These are phyloP conservation scores for Balansia obtecta DNA, from an alignment of 2,329 filamentous ascomycete genomes.

Conservation along the genomic window DNA sequence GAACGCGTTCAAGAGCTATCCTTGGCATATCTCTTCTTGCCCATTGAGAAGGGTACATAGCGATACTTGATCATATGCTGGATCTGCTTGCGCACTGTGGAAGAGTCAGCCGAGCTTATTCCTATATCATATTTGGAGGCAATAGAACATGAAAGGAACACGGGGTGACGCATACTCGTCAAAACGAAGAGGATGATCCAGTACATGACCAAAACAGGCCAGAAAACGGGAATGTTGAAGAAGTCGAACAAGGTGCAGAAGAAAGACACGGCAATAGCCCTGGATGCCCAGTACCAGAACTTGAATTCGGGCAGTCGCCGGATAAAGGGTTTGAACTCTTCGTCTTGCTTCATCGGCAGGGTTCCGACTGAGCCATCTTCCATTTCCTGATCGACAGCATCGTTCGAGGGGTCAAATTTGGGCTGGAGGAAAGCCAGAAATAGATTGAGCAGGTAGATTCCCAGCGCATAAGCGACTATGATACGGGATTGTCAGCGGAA, in stretches of 20 bases:
- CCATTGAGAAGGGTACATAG: conserved; percentile 87
- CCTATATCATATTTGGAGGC: not conserved
- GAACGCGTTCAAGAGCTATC: conserved; percentile 33
- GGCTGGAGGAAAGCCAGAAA: conserved; percentile 97
- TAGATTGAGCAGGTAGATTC: conserved; percentile 96
- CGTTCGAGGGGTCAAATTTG: conserved; percentile 96
- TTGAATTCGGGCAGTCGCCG: conserved; percentile 96
- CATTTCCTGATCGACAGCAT: conserved; percentile 83
- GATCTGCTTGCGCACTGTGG: conserved; percentile 92
- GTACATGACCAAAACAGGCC: conserved; percentile 96
- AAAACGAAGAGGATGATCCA: conserved; percentile 94
- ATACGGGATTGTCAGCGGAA: not conserved
- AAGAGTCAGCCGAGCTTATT: conserved; percentile 1
- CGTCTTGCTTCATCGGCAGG: conserved; percentile 88
- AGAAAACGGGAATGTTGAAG: conserved; percentile 97
- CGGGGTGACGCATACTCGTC: conserved; percentile 58
- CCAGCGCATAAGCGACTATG: conserved; percentile 86
- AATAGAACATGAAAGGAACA: not conserved
- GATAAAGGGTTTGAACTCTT: conserved; percentile 97
- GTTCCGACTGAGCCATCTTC: conserved; percentile 76
- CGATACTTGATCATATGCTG: conserved; percentile 99
- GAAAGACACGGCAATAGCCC: conserved; percentile 73
- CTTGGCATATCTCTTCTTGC: conserved; percentile 72
- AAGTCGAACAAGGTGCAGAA: conserved; percentile 84
- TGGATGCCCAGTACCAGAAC: conserved; percentile 95